Evolutionary conservation across 2,329 filamentous ascomycete genomes (phyloP), one percentile per base, ranked within the genome.

Genomic region (Phaeoacremonium minimum): DNA sequence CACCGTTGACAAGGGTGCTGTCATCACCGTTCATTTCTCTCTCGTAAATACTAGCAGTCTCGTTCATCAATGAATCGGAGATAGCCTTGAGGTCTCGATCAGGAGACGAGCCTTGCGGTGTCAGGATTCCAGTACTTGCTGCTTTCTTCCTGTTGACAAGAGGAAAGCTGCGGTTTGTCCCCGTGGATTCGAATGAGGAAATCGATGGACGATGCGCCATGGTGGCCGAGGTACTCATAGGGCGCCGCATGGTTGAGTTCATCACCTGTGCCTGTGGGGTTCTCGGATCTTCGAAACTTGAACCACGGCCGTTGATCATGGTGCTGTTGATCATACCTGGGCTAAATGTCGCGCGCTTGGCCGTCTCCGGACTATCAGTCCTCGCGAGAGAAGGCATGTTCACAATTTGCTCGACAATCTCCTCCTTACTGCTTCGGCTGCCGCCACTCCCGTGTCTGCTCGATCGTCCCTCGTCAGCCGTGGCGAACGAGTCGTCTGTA

Each of bases 131-230:
- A 26, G 46, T 51, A 19, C 60, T 66, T 33, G 61, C 66, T 11
- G 46, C 36, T 7, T 62, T 52, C 43, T 66, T 50, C 47, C 67
- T 75, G 46, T 71, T 75, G 29, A 81, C 68, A 5, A 83, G 62
- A 1, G 78, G 78, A 44, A 83, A 83, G 51, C 75, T 82, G 46
- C 79, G 66, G 34, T 69, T 75, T 2, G 78, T 81, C 13, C 75
- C 75, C 1, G 64, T 68, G 0, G 77, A 82, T 31, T 73, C 72
- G 40, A 78, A 66, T 0, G 75, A 77, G 4, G 75, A 73, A 15
- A 73, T 55, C 0, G 76, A 79, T 6, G 77, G 73, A 2, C 75
- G 73, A 47, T 80, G 75, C 36, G 63, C 33, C 5, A 37, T 55
- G 15, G 58, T 55, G 2, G 56, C 51, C 3, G 61, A 58, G 13